These are phyloP conservation scores for Hawksworthiomyces lignivorus DNA, from an alignment of 2,329 filamentous ascomycete species.

Conservation along the genomic window DNA sequence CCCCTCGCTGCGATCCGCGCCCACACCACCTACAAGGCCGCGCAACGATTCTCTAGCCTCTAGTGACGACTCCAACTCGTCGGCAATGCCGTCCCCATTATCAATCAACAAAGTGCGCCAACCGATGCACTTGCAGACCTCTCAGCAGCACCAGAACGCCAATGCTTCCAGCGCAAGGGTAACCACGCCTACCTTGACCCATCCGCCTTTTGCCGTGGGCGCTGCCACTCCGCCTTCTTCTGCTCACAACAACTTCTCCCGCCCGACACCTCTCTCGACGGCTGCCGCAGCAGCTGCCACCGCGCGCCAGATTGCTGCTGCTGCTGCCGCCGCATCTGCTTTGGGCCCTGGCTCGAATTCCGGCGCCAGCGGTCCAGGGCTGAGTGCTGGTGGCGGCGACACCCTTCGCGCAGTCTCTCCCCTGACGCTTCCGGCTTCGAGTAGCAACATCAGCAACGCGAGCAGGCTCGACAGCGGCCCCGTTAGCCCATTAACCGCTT, in stretches of 20 bases:
- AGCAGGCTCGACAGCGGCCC: conserved; percentile 15
- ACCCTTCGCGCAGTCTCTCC: conserved; percentile 32
- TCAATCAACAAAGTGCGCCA: conserved; percentile 36
- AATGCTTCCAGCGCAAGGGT: too few species aligned
- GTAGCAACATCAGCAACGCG: conserved; percentile 13
- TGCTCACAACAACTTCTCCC: conserved; percentile 51
- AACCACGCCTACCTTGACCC: conserved; percentile 26
- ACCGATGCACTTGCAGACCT: not conserved
- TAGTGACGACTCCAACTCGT: conserved; percentile 31
- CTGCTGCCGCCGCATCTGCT: not conserved
- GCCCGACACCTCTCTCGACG: conserved; percentile 35
- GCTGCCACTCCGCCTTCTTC: conserved; percentile 18
- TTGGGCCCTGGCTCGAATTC: too few species aligned
- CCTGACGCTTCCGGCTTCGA: conserved; percentile 29
- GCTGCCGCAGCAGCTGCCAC: conserved; percentile 18
- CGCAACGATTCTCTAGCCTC: conserved; percentile 38
- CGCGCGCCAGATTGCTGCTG: conserved; percentile 7
- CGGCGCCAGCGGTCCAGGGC: not conserved
- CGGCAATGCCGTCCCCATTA: conserved; percentile 24
- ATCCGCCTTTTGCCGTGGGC: too few species aligned
- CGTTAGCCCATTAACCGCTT: conserved; percentile 20
- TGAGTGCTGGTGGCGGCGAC: conserved; percentile 14
- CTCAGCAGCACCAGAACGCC: conserved; percentile 1
- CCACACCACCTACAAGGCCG: conserved; percentile 23
- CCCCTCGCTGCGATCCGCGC: conserved; percentile 22